Evolutionary conservation across 1,284 basidiomycete species (phyloP).

Genomic region (Wallemia hederae): DNA sequence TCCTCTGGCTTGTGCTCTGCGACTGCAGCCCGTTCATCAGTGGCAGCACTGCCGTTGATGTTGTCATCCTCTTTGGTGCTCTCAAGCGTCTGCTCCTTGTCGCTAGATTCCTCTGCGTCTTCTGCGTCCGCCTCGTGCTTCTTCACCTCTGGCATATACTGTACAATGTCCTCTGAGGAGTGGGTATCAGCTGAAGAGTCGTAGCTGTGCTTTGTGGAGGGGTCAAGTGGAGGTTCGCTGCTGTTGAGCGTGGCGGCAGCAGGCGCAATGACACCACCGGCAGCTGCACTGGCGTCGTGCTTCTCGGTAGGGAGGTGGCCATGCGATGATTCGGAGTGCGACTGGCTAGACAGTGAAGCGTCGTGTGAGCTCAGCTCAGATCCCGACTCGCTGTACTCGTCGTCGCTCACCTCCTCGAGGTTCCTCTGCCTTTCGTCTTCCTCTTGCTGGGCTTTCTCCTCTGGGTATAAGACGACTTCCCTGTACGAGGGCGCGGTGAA

Average conservation of each 20-base stretch:
- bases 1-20: neutral
- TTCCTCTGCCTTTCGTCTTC: neutral
- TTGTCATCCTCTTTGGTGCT: too few species aligned
- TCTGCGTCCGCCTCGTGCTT: neutral
- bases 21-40: too few species aligned
- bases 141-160: neutral
- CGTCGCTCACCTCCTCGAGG: slow-evolving; percentile 2
- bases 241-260: neutral
- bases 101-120: neutral
- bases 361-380: neutral
- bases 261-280: neutral
- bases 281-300: neutral
- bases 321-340: neutral
- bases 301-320: neutral
- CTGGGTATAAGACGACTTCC: neutral
- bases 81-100: too few species aligned
- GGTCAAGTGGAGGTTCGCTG: neutral
- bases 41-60: too few species aligned
- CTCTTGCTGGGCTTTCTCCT: neutral
- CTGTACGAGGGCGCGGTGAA: slow-evolving; percentile 1
- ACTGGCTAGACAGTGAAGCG: neutral
- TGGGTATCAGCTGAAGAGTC: neutral
- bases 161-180: neutral
- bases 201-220: neutral
- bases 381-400: neutral